These are phyloP conservation scores for Peronospora farinosa DNA, from an alignment of 352 stramenopile genomes.

Conservation along the genomic window DNA sequence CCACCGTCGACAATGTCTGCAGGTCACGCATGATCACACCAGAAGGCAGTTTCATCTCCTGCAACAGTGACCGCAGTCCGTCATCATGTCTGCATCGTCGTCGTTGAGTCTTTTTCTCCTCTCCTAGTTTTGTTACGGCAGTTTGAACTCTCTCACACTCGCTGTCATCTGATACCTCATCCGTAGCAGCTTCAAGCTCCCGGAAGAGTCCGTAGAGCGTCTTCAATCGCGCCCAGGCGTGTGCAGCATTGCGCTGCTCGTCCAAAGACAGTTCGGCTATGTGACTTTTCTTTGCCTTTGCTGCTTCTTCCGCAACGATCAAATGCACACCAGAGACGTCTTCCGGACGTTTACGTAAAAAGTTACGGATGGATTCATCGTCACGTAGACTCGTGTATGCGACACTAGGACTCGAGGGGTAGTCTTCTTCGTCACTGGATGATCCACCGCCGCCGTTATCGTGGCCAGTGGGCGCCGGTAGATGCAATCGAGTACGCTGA, in stretches of 20 bases:
- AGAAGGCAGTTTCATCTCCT: conserved; percentile 29
- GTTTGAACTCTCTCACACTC: conserved; percentile 17
- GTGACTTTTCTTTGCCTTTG: conserved; percentile 8
- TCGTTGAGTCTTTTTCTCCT: conserved; percentile 5
- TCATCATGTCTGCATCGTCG: conserved; percentile 31
- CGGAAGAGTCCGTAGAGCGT: conserved; percentile 59
- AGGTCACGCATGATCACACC: conserved; percentile 52
- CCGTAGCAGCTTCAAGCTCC: conserved; percentile 24
- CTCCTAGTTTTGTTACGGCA: background rate
- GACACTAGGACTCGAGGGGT: conserved; percentile 30
- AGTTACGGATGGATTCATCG: conserved; percentile 25
- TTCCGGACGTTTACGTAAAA: conserved; percentile 23
- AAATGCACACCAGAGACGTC: conserved; percentile 29
- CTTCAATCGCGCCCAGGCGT: conserved; percentile 52
- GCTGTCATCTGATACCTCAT: conserved; percentile 19
- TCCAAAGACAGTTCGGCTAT: conserved; percentile 30
- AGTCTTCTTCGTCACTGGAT: conserved; percentile 25
- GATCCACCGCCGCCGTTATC: conserved; percentile 37
- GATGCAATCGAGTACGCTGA: conserved; percentile 45
- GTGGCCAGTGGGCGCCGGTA: conserved; percentile 50
- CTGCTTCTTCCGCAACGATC: conserved; percentile 7
- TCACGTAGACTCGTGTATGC: conserved; percentile 36
- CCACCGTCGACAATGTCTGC: conserved; percentile 31
- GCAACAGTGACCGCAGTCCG: conserved; percentile 43
- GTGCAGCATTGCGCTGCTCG: conserved; percentile 45